Percentiles rank a stretch among this genome's conserved stretches.
phyloP scores from a whole-genome alignment of 495 filamentous ascomycete species.

The Trichoderma gamsii region DNA sequence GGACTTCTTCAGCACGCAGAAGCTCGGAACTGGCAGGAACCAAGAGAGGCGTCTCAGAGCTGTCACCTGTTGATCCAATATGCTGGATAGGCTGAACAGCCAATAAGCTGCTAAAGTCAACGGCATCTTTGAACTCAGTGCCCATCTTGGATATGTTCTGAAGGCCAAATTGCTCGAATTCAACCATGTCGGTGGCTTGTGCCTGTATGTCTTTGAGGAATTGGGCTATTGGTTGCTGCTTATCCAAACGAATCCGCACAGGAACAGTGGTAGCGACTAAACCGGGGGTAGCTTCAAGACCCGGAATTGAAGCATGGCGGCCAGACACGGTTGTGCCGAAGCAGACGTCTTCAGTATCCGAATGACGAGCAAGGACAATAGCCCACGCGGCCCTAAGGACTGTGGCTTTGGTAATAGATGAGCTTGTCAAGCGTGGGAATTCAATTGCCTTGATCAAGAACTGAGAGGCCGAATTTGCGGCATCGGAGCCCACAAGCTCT shows the following conservation, averaged over 20 bases:
- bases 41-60: not conserved
- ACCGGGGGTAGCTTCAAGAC: conserved; percentile 42
- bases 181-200: conserved; percentile 32
- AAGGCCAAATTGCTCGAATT: conserved; percentile 42
- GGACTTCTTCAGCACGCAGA: not conserved
- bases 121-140: conserved; percentile 8
- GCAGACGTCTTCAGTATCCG: conserved; percentile 36
- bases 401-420: conserved; percentile 34
- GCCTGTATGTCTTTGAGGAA: conserved; percentile 29
- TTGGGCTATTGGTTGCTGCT: conserved; percentile 11
- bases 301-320: conserved; percentile 38
- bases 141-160: conserved; percentile 28
- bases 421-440: not conserved
- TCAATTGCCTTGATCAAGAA: not conserved
- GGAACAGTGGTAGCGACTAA: conserved; percentile 56
- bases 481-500: not conserved
- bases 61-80: not conserved
- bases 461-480: not conserved
- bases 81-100: not conserved
- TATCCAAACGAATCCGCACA: conserved; percentile 30
- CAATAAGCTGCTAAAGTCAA: not conserved
- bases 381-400: conserved; percentile 44
- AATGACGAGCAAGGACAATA: conserved; percentile 32
- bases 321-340: conserved; percentile 46
- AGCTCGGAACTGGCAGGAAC: not conserved